Percentiles rank a stretch among this genome's conserved stretches.
Conservation (phyloP, 2,329 filamentous ascomycete genomes). For the Fusarium chuoi region DNA sequence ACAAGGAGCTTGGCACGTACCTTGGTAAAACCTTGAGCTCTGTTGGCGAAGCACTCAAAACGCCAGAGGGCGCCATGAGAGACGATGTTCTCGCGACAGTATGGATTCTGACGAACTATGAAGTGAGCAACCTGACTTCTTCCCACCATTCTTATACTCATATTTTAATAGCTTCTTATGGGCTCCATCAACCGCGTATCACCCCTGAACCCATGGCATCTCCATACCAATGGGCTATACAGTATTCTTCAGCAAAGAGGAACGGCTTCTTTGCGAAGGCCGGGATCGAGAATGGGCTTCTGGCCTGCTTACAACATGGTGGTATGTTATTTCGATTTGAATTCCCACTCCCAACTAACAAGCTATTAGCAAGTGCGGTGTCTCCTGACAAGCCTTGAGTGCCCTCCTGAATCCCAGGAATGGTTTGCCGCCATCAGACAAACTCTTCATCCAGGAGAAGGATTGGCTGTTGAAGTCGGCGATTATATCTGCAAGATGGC, state of each 20-base stretch:
- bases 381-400: conserved; percentile 46
- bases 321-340: conserved; percentile 40
- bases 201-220: conserved; percentile 49
- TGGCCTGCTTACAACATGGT: conserved; percentile 54
- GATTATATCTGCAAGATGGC: conserved; percentile 45
- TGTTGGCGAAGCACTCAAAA: conserved; percentile 51
- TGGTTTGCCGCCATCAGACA: conserved; percentile 50
- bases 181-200: conserved; percentile 48
- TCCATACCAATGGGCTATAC: conserved; percentile 51
- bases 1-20: conserved; percentile 49
- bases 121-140: conserved; percentile 40
- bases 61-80: conserved; percentile 44
- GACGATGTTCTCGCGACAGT: conserved; percentile 53
- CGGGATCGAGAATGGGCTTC: conserved; percentile 46
- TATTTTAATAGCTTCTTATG: conserved; percentile 47
- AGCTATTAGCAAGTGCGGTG: conserved; percentile 51
- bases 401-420: conserved; percentile 50
- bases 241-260: conserved; percentile 52
- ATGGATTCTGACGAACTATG: conserved; percentile 55
- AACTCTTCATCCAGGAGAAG: conserved; percentile 41
- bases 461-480: conserved; percentile 42
- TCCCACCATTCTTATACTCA: conserved; percentile 12
- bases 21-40: conserved; percentile 52
- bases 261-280: conserved; percentile 35
- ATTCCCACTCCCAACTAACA: conserved; percentile 19